Conservation (phyloP, 352 stramenopile genomes). For the Phytopythium montanum region DNA sequence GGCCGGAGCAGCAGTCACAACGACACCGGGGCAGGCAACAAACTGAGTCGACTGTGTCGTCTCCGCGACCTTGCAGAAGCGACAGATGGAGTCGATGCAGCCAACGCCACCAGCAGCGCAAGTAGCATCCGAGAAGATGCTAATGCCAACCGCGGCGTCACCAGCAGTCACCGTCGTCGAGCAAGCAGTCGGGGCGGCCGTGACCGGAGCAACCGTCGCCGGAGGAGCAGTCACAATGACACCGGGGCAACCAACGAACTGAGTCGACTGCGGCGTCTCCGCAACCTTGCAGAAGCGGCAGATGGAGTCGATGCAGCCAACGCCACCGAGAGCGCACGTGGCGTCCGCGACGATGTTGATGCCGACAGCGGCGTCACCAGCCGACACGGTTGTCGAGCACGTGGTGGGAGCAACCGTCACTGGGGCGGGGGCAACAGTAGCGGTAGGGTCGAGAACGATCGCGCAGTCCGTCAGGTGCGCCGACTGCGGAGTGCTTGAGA, state of each 20-base stretch:
- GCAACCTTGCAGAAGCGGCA: slow-evolving; percentile 15
- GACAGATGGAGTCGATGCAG: slow-evolving; percentile 11
- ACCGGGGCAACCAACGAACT: slow-evolving; percentile 1
- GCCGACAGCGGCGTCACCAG: slow-evolving; percentile 21
- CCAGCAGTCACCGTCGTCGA: slow-evolving; percentile 6
- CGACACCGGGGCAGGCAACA: not conserved
- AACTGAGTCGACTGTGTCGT: slow-evolving; percentile 9
- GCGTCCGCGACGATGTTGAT: slow-evolving; percentile 12
- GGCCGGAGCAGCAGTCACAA: not conserved
- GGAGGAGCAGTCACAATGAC: not conserved
- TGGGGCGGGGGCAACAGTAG: not conserved
- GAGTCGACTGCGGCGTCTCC: slow-evolving; percentile 7
- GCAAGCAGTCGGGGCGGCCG: not conserved
- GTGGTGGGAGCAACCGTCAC: slow-evolving; percentile 1
- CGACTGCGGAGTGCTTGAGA: slow-evolving; percentile 5
- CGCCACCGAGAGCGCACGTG: slow-evolving; percentile 7
- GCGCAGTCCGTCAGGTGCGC: slow-evolving; percentile 5
- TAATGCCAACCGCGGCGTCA: slow-evolving; percentile 21
- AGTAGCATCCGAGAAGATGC: slow-evolving; percentile 10
- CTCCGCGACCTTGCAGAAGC: slow-evolving; percentile 11
- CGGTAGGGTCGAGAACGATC: not conserved
- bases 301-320: slow-evolving; percentile 11
- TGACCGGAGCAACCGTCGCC: slow-evolving; percentile 1
- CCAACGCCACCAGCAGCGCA: slow-evolving; percentile 12
- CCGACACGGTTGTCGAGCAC: slow-evolving; percentile 4